These are phyloP conservation scores for Haplosporangium sp. DNA, from an alignment of 371 early-diverging fungal genomes.

Conservation along the genomic window DNA sequence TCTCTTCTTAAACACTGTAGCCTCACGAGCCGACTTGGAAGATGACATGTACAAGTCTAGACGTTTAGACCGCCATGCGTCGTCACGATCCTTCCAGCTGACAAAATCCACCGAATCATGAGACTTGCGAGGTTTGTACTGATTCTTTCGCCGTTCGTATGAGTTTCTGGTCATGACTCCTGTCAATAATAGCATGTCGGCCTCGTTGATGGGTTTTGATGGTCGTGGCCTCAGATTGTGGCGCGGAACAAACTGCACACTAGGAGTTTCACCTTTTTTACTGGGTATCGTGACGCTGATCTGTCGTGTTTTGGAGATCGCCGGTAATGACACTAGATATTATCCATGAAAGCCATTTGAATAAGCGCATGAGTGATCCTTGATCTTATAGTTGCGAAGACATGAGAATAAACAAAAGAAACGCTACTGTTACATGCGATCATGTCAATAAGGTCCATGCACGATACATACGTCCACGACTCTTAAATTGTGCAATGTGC, in stretches of 20 bases:
- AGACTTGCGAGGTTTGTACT: slow-evolving; percentile 38
- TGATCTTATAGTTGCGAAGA: background rate
- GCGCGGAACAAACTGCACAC: slow-evolving; percentile 35
- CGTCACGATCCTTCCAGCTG: slow-evolving; percentile 54
- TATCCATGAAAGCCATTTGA: background rate
- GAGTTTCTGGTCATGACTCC: background rate
- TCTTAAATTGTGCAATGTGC: slow-evolving; percentile 33
- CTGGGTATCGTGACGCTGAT: slow-evolving; percentile 10
- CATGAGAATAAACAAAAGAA: too few species aligned
- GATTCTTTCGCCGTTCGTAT: slow-evolving; percentile 29
- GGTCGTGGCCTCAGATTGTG: slow-evolving; percentile 38
- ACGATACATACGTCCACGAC: slow-evolving; percentile 39
- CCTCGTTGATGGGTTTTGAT: slow-evolving; percentile 5
- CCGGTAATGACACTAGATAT: slow-evolving; percentile 30
- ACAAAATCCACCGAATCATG: slow-evolving; percentile 49
- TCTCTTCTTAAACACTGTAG: slow-evolving; percentile 49
- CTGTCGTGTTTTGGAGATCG: slow-evolving; percentile 37
- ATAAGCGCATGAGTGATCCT: background rate
- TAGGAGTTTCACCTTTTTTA: slow-evolving; percentile 28
- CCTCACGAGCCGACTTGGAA: slow-evolving; percentile 49
- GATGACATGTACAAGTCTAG: slow-evolving; percentile 37
- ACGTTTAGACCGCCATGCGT: slow-evolving; percentile 46
- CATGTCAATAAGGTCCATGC: background rate
- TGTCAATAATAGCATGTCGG: background rate
- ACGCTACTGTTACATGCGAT: background rate